Conservation (phyloP, 2,329 filamentous ascomycete species). For the Byssoonygena ceratinophila region DNA sequence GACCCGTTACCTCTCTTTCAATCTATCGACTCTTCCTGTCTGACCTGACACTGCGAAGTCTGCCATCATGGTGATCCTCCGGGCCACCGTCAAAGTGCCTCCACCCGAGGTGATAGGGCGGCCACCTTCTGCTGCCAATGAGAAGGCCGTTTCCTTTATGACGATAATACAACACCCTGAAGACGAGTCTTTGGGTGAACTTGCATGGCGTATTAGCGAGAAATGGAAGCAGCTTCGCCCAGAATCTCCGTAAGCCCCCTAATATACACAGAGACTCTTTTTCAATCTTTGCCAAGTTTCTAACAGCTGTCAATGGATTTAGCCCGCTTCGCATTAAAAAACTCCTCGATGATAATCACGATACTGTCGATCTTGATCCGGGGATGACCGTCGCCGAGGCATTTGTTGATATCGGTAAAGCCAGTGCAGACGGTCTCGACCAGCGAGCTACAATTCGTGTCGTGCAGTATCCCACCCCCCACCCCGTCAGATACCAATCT, state of each 20-base stretch:
- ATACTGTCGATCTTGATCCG: slow-evolving; percentile 25
- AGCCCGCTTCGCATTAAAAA: slow-evolving; percentile 31
- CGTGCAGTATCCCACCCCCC: slow-evolving; percentile 23
- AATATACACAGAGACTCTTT: too few species aligned
- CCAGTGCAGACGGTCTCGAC: slow-evolving; percentile 26
- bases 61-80: not conserved
- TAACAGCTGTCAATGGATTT: too few species aligned
- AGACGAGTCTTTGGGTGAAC: slow-evolving; percentile 22
- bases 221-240: slow-evolving; percentile 29
- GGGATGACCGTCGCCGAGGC: slow-evolving; percentile 31
- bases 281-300: too few species aligned
- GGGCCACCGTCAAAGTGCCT: not conserved
- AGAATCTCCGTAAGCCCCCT: slow-evolving; percentile 26
- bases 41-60: not conserved
- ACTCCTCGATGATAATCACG: slow-evolving; percentile 29
- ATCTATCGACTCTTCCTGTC: not conserved
- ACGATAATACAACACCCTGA: slow-evolving; percentile 31
- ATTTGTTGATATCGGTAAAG: slow-evolving; percentile 31
- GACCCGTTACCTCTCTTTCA: not conserved
- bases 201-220: slow-evolving; percentile 26
- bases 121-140: too few species aligned
- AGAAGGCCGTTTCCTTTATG: slow-evolving; percentile 23
- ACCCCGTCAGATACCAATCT: slow-evolving; percentile 26
- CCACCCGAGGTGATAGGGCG: not conserved
- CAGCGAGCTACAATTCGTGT: slow-evolving; percentile 29